Conservation (phyloP, 371 early-diverging fungal species). For the Mortierella sp. region DNA sequence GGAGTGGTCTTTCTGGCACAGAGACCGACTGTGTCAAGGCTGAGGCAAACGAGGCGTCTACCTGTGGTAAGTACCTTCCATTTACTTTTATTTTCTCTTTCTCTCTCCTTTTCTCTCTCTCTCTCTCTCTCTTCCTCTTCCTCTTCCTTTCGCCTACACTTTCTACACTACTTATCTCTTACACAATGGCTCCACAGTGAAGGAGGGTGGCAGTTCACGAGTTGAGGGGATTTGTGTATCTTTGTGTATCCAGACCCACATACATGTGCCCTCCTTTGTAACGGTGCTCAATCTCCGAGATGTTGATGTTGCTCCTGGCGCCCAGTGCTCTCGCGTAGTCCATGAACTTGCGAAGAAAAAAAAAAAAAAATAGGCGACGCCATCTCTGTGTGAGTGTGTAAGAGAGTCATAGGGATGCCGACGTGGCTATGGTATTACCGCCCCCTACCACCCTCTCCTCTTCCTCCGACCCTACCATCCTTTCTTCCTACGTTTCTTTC, state of each 20-base stretch:
- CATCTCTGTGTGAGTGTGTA: neutral
- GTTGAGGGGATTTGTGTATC: too few relatives aligned
- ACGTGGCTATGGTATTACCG: too few relatives aligned
- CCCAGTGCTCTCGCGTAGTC: neutral
- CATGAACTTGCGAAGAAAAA: neutral
- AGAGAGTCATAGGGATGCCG: too few relatives aligned
- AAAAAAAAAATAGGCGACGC: neutral
- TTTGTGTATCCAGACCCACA: neutral
- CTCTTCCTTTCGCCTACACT: neutral
- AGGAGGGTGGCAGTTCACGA: too few relatives aligned
- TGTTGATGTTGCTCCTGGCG: neutral
- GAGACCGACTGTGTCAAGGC: conserved; percentile 16
- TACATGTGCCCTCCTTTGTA: too few relatives aligned
- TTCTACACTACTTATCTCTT: too few relatives aligned
- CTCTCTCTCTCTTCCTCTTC: neutral
- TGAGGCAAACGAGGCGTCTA: conserved; percentile 13
- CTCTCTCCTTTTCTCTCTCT: neutral
- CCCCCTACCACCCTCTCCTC: too few relatives aligned
- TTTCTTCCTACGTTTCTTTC: too few relatives aligned
- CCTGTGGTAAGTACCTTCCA: conserved; percentile 38
- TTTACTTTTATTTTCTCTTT: neutral
- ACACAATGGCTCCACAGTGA: too few relatives aligned
- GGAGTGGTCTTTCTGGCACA: neutral
- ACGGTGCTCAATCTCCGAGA: too few relatives aligned
- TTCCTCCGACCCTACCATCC: too few relatives aligned